Conservation (phyloP, 2,329 filamentous ascomycete genomes). For the Sarocladium strictum region DNA sequence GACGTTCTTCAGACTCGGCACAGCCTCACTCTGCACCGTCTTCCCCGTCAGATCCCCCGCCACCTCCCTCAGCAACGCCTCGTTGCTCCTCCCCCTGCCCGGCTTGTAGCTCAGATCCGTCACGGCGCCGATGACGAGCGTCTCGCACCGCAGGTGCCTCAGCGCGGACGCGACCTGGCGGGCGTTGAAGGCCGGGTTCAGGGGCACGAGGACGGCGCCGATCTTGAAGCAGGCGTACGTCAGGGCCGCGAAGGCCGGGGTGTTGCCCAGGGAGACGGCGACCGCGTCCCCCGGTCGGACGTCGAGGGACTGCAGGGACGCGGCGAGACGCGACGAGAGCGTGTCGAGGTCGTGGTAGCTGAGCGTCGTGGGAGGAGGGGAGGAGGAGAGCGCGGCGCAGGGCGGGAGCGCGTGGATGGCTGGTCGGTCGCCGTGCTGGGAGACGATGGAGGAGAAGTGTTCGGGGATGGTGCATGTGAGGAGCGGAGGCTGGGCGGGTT, state of each 20-base stretch:
- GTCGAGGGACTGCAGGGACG: constrained; percentile 62
- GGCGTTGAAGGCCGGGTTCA: constrained; percentile 85
- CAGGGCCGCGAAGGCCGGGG: constrained; percentile 73
- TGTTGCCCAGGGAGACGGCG: constrained; percentile 81
- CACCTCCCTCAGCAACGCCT: constrained; percentile 38
- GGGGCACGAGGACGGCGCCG: constrained; percentile 86
- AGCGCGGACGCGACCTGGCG: constrained; percentile 74
- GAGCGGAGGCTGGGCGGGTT: constrained; percentile 53
- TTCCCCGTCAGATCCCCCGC: constrained; percentile 23
- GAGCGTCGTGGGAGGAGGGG: constrained; percentile 43
- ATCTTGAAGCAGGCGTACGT: constrained; percentile 92
- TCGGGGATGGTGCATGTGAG: constrained; percentile 64
- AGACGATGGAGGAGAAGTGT: constrained; percentile 64
- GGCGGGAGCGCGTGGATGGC: constrained; percentile 50
- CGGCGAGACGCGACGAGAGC: constrained; percentile 69
- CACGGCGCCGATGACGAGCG: constrained; percentile 80
- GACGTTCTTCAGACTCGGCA: constrained; percentile 66
- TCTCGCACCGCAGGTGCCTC: constrained; percentile 63
- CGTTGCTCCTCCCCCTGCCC: constrained; percentile 47
- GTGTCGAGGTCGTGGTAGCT: constrained; percentile 72
- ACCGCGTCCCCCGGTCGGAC: constrained; percentile 80
- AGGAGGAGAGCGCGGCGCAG: constrained; percentile 31
- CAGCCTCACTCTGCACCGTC: constrained; percentile 32
- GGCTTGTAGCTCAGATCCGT: constrained; percentile 71
- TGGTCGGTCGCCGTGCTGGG: constrained; percentile 55